Evolutionary conservation across 352 stramenopile genomes (phyloP), one percentile per base, ranked within the genome.

Genomic region (Pythium scleroteichum): DNA sequence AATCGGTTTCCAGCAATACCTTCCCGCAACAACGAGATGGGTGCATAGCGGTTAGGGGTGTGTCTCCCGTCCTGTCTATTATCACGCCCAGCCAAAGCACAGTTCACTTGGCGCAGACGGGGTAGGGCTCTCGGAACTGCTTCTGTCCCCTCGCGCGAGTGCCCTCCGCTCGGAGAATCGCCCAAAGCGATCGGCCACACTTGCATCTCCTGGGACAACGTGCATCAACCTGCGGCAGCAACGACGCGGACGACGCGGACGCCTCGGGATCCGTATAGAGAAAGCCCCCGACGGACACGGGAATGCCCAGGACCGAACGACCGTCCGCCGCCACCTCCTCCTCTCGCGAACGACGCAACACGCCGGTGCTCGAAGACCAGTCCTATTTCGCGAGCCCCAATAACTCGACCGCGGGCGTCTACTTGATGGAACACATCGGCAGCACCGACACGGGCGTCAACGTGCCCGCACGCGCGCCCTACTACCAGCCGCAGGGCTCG

Each of bases 321-420:
- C 17, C 32, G 53, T 42, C 53, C 26, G 6, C 16, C n/a, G 9
- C 35, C 13, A 23, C 39, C 24, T 27, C 17, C 17, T 61, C 53
- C n/a, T 46, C 53, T 1, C 51, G 32, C 20, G 72, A 85, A 26
- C 75, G 79, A 44, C 78, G 77, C 46, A 77, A 78, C 60, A 91
- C 78, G 24, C 83, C 83, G 39, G 79, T 92, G 48, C 71, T 92
- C 33, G 83, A 91, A 66, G 83, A 92, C 39, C 69, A 87, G 45
- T 78, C 74, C 57, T 90, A 88, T 53, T 76, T 82, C 58, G 73
- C 50, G 57, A 69, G 69, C 72, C 52, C 82, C 73, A 69, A 76
- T n/a, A 72, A 62, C 33, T 69, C 63, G 32, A 78, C 73, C 52
- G 68, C 72, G 22, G 53, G 53, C 40, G 42, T 88, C n/a, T 90